Evolutionary conservation across 73 alveolate genomes (phyloP).

Genomic region (Stentor roeselii): DNA sequence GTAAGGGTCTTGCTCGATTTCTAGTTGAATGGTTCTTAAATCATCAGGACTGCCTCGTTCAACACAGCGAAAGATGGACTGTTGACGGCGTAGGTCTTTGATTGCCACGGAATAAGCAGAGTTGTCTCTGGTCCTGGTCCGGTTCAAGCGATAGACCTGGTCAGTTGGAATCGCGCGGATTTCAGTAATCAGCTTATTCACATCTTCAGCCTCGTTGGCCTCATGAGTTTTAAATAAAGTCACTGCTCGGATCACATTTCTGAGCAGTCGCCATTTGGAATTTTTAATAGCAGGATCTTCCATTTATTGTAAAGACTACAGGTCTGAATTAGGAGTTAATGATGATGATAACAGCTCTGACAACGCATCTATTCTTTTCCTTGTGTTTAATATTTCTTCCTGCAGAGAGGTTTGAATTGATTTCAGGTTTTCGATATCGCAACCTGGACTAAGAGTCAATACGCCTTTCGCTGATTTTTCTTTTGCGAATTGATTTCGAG

Average conservation of each 20-base stretch:
- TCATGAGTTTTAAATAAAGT: not conserved
- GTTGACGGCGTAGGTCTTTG: not conserved
- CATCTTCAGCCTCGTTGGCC: not conserved
- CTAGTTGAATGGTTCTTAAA: not conserved
- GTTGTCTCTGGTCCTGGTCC: not conserved
- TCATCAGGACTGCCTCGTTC: not conserved
- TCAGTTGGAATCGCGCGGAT: not conserved
- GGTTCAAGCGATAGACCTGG: not conserved
- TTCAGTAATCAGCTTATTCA: not conserved
- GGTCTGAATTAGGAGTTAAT: too few species aligned
- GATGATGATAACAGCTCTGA: too few species aligned
- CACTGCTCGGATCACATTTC: not conserved
- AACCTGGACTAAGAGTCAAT: too few species aligned
- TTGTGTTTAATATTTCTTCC: too few species aligned
- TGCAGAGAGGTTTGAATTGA: too few species aligned
- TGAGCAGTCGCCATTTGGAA: not conserved
- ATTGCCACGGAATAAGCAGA: not conserved
- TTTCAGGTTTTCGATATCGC: too few species aligned
- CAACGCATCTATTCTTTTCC: too few species aligned
- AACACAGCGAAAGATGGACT: not conserved
- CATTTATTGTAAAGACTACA: too few species aligned
- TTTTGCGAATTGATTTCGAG: too few species aligned
- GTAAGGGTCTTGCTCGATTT: not conserved
- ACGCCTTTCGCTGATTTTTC: too few species aligned
- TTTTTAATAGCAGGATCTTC: not conserved